phyloP scores from a whole-genome alignment of 2,329 filamentous ascomycete genomes.

The Teratosphaeria zuluensis region DNA sequence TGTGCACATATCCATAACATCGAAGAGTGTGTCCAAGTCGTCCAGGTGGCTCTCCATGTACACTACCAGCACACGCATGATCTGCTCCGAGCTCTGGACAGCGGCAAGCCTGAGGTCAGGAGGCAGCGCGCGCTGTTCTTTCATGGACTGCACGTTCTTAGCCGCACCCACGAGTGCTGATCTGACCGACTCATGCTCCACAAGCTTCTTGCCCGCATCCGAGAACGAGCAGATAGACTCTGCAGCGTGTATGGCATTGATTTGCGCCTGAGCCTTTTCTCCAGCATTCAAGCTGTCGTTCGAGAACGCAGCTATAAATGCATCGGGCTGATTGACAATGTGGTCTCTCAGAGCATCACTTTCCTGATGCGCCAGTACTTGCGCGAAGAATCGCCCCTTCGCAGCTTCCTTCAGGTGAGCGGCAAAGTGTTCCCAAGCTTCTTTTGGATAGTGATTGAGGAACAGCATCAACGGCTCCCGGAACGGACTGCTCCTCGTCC shows the following conservation, averaged over 20 bases:
- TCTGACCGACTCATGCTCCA: conserved; percentile 48
- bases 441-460: conserved; percentile 82
- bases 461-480: conserved; percentile 83
- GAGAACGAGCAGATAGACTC: conserved; percentile 64
- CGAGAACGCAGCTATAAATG: conserved; percentile 55
- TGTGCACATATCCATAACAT: conserved; percentile 73
- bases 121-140: conserved; percentile 60
- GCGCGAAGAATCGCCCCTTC: conserved; percentile 84
- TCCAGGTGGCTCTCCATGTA: conserved; percentile 62
- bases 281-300: conserved; percentile 45
- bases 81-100: conserved; percentile 78
- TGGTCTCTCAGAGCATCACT: conserved; percentile 66
- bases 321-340: conserved; percentile 62
- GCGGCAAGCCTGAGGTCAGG: conserved; percentile 68
- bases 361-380: conserved; percentile 67
- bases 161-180: conserved; percentile 53
- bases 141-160: conserved; percentile 66
- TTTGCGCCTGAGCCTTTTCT: conserved; percentile 63
- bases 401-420: conserved; percentile 71
- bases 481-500: conserved; percentile 88
- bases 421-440: conserved; percentile 75
- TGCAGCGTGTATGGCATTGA: conserved; percentile 81
- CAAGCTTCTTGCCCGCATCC: conserved; percentile 57
- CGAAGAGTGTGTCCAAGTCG: conserved; percentile 67
- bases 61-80: conserved; percentile 75